A percentile compares a stretch with the other conserved stretches of the same genome.
Conservation (phyloP, 495 filamentous ascomycete species). For the Acidomyces sp. region DNA sequence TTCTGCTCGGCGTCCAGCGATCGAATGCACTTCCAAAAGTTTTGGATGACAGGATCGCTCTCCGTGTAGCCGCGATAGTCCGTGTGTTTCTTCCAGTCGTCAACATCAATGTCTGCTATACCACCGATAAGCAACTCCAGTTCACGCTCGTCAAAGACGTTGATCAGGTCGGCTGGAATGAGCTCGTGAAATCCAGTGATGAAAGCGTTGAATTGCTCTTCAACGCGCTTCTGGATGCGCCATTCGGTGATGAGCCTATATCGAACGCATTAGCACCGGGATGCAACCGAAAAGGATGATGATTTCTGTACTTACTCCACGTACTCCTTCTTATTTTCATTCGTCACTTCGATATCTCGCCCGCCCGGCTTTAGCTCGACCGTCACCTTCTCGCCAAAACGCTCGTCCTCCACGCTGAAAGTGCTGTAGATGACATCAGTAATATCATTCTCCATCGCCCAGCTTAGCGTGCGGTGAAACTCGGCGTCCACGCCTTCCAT, state of each 20-base stretch:
- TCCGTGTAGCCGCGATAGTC: conserved; percentile 99
- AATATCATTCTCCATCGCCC: conserved; percentile 97
- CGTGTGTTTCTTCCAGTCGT: conserved; percentile 99
- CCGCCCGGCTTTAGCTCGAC: conserved; percentile 89
- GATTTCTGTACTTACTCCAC: conserved; percentile 32
- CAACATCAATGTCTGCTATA: conserved; percentile 98
- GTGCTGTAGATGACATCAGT: conserved; percentile 81
- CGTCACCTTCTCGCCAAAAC: conserved; percentile 83
- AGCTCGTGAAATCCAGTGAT: conserved; percentile 95
- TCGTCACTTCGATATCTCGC: conserved; percentile 84
- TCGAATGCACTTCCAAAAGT: conserved; percentile 94
- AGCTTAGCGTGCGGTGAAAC: conserved; percentile 86
- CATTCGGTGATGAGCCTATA: conserved; percentile 80
- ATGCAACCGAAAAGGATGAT: conserved; percentile 3
- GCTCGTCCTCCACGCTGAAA: conserved; percentile 92
- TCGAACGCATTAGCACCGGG: conserved; percentile 12
- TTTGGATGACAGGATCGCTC: conserved; percentile 86
- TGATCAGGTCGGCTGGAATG: conserved; percentile 90
- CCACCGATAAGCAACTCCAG: conserved; percentile 93
- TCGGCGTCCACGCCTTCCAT: conserved; percentile 99
- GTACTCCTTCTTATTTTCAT: conserved; percentile 92
- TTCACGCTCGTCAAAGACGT: conserved; percentile 97
- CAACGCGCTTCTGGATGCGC: conserved; percentile 96
- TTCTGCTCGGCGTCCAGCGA: conserved; percentile 98
- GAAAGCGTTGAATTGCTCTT: conserved; percentile 97